A percentile compares a stretch with the other conserved stretches of the same genome.
These are phyloP conservation scores for Beauveria sp. DNA, from an alignment of 2,329 filamentous ascomycete species.

Conservation along the genomic window DNA sequence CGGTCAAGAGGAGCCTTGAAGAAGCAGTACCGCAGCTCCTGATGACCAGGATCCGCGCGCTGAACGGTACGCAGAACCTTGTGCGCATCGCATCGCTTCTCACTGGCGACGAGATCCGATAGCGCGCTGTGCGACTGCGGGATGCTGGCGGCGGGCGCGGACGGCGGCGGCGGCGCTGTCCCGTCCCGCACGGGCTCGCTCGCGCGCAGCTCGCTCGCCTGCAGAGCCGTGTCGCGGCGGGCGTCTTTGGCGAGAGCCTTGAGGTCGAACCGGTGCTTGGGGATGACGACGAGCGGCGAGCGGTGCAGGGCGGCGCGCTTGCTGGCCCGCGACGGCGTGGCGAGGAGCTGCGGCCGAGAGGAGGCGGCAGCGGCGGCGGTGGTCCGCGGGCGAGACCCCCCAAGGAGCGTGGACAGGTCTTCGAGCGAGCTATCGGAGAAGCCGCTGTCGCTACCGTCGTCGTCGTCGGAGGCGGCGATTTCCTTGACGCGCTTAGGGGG, in stretches of 20 bases:
- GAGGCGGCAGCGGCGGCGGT: conserved; percentile 10
- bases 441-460: conserved; percentile 52
- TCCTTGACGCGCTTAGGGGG: conserved; percentile 22
- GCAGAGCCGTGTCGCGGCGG: conserved; percentile 49
- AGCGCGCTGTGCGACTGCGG: conserved; percentile 14
- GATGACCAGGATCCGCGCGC: conserved; percentile 34
- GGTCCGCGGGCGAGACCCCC: conserved; percentile 17
- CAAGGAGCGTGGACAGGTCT: conserved; percentile 33
- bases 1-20: conserved; percentile 28
- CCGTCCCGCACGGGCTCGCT: conserved; percentile 23
- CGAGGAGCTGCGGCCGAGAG: not conserved
- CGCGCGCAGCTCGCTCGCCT: conserved; percentile 44
- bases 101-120: conserved; percentile 26
- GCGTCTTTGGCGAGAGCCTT: conserved; percentile 54
- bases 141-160: not conserved
- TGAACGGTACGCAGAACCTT: conserved; percentile 42
- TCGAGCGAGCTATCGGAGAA: conserved; percentile 52
- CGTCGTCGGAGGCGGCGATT: conserved; percentile 66
- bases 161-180: conserved; percentile 6
- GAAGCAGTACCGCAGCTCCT: conserved; percentile 39
- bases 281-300: conserved; percentile 43
- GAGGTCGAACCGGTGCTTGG: conserved; percentile 57
- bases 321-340: conserved; percentile 6
- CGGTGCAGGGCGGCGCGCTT: conserved; percentile 35
- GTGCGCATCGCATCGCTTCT: conserved; percentile 32